phyloP scores from a whole-genome alignment of 768 basidiomycete genomes.

The Tricholoma terreum region DNA sequence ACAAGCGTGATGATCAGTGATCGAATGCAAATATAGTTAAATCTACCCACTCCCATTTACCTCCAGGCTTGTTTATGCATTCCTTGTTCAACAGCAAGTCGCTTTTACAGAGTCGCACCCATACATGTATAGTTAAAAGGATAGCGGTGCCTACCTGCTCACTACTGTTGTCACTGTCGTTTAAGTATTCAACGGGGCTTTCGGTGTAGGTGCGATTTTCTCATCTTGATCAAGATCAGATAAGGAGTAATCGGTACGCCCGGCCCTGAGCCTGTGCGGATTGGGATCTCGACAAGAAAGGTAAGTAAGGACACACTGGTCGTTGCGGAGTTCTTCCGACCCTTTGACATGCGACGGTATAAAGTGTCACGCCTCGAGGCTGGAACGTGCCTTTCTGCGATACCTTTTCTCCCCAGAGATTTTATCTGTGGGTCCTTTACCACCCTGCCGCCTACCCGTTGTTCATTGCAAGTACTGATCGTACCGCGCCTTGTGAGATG shows the following conservation, averaged over 20 bases:
- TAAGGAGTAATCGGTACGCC: conserved; percentile 10
- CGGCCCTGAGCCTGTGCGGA: conserved; percentile 6
- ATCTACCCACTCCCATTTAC: conserved; percentile 7
- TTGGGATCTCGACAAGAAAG: conserved; percentile 17
- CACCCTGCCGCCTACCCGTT: conserved; percentile 4
- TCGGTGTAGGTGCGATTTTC: conserved; percentile 18
- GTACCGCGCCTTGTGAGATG: conserved; percentile 29
- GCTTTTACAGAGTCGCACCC: neutral
- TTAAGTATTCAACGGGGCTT: conserved; percentile 1
- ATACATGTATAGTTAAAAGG: neutral
- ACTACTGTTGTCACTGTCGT: too few species aligned
- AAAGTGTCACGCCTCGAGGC: conserved; percentile 24
- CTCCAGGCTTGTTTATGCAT: conserved; percentile 1
- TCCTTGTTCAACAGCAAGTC: too few species aligned
- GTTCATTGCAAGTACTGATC: conserved; percentile 3
- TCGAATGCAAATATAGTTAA: conserved; percentile 9
- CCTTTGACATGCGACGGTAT: conserved; percentile 17
- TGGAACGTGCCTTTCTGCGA: conserved; percentile 17
- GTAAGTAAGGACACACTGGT: conserved; percentile 15
- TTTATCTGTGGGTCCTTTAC: conserved; percentile 17
- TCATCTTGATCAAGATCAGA: conserved; percentile 13
- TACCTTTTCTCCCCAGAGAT: conserved; percentile 18
- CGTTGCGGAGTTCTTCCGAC: conserved; percentile 17
- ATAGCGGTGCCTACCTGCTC: neutral
- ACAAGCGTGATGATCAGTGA: conserved; percentile 6